phyloP scores from a whole-genome alignment of 495 filamentous ascomycete genomes.

The Gamarada debralockiae region DNA sequence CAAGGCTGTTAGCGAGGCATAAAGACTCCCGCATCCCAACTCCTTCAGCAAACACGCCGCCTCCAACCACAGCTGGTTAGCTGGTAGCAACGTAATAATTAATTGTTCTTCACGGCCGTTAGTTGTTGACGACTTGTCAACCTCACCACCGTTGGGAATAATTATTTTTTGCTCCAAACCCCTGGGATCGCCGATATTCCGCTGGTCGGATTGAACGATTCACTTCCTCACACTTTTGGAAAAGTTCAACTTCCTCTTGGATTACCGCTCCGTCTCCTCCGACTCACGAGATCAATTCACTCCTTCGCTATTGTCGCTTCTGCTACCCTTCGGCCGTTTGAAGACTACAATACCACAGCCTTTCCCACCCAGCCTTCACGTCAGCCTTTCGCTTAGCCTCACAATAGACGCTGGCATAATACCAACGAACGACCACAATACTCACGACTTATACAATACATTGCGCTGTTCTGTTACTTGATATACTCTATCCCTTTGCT shows the following conservation, averaged over 20 bases:
- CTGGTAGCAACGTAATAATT: too few relatives aligned
- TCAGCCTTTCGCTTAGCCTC: not conserved
- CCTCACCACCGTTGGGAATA: too few relatives aligned
- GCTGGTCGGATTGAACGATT: not conserved
- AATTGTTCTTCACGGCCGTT: too few relatives aligned
- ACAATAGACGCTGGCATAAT: constrained; percentile 6
- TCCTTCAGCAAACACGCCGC: not conserved
- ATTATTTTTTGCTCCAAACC: too few relatives aligned
- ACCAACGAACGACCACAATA: constrained; percentile 8
- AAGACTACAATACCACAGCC: not conserved
- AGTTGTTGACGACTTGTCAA: too few relatives aligned
- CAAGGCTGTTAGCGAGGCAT: constrained; percentile 12
- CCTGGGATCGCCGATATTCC: not conserved
- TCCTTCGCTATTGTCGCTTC: not conserved
- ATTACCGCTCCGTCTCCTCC: not conserved
- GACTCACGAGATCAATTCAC: not conserved
- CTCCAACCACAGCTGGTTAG: too few relatives aligned
- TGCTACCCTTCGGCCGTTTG: too few relatives aligned
- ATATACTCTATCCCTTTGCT: not conserved
- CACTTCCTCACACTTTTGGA: not conserved
- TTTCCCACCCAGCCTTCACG: not conserved
- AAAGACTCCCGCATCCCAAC: not conserved
- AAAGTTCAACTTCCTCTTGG: too few relatives aligned
- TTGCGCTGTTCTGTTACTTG: constrained; percentile 1
- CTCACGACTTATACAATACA: not conserved